phyloP scores from a whole-genome alignment of 2,329 filamentous ascomycete species.

The Aspergillus novofumigatus region DNA sequence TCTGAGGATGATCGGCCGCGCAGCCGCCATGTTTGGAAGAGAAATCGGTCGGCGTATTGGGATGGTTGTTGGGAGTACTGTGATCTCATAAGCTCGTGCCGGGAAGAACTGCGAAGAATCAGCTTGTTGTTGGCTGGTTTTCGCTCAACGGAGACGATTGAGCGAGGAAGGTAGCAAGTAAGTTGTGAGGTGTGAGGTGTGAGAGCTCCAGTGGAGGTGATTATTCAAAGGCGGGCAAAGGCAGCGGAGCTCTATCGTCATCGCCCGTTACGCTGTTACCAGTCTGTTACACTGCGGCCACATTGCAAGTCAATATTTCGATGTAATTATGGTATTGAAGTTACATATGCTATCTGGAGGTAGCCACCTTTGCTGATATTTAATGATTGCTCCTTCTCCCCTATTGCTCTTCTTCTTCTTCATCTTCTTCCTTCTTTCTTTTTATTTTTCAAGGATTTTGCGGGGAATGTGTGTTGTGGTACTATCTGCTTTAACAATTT shows the following conservation, averaged over 20 bases:
- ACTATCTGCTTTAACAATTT: no score
- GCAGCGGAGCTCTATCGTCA: conserved; percentile 25
- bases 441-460: no score
- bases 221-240: conserved; percentile 1
- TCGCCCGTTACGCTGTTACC: conserved; percentile 9
- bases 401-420: neutral
- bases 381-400: neutral
- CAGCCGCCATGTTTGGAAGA: conserved; percentile 27
- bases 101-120: neutral
- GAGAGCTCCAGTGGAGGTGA: neutral
- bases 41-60: neutral
- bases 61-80: neutral
- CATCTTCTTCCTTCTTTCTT: no score
- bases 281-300: neutral
- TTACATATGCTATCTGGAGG: neutral
- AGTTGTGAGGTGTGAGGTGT: conserved; percentile 1
- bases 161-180: neutral
- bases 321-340: conserved; percentile 1
- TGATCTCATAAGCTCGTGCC: conserved; percentile 3
- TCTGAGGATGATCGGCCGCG: conserved; percentile 68
- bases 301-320: neutral
- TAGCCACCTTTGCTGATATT: neutral
- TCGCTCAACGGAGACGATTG: neutral
- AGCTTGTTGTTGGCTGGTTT: neutral
- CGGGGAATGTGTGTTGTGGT: no score